Base-by-base conservation (phyloP, 192 early-diverging fungal genomes). In the Phlyctochytrium bullatum region DNA sequence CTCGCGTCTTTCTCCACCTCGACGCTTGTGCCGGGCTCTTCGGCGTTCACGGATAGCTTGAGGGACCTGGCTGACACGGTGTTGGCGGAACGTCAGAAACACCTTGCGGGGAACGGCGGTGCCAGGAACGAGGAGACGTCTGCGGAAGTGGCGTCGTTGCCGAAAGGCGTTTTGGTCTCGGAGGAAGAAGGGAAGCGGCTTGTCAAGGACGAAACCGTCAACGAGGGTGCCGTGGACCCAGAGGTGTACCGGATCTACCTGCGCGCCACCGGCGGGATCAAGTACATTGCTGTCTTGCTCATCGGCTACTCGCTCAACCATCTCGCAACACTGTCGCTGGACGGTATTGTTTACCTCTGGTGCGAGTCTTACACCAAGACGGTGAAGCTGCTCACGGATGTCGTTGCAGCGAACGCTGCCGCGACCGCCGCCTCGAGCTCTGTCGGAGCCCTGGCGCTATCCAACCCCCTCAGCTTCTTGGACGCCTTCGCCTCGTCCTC, bases 331-430 rank as follows among this genome's bases (percentile, higher is more conserved):
- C 29, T 59, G 23, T 36, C 20, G 25, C 64, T 52, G 32, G 60
- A 57, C 63, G 54, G 35, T 30, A 54, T 34, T 20, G 40, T 64
- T 2, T 75, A n/a, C 29, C 68, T 36, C 29, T 76, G 69, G 75
- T 75, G 65, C 32, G 60, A 64, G 52, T 40, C 62, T 2, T 73
- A 64, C 40, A n/a, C n/a, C n/a, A n/a, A n/a, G n/a, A n/a, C n/a
- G n/a, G n/a, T n/a, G n/a, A n/a, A n/a, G n/a, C n/a, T n/a, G n/a
- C n/a, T n/a, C n/a, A n/a, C n/a, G n/a, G n/a, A n/a, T n/a, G n/a
- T n/a, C n/a, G n/a, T n/a, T n/a, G n/a, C n/a, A n/a, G n/a, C n/a
- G n/a, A n/a, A n/a, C n/a, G n/a, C n/a, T n/a, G n/a, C n/a, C n/a
- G n/a, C n/a, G n/a, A n/a, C n/a, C n/a, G n/a, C n/a, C n/a, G n/a